A percentile compares a stretch with the other conserved stretches of the same genome.
phyloP scores from a whole-genome alignment of 495 filamentous ascomycete genomes.

The Penicillium longicatenatum region DNA sequence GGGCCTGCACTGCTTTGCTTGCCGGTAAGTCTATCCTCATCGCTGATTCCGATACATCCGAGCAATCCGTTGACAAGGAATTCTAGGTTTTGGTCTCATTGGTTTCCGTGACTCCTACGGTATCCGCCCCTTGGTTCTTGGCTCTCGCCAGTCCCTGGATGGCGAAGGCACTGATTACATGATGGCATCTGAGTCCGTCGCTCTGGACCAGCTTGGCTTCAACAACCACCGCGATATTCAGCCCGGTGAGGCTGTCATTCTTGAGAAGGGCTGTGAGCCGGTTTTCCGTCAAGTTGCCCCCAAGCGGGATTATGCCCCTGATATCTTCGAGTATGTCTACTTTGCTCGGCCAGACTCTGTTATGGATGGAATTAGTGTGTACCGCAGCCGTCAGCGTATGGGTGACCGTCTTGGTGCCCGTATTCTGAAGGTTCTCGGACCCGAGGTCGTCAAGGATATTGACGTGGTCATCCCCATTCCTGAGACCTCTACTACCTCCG shows the following conservation, averaged over 20 bases:
- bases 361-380: conserved; percentile 92
- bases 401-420: conserved; percentile 82
- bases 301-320: conserved; percentile 76
- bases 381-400: conserved; percentile 89
- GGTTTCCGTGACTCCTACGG: conserved; percentile 89
- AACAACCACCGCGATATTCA: conserved; percentile 77
- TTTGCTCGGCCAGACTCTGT: conserved; percentile 82
- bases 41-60: background rate
- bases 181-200: conserved; percentile 96
- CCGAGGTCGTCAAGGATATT: conserved; percentile 77
- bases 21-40: conserved; percentile 57
- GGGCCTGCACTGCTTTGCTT: conserved; percentile 88
- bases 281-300: conserved; percentile 73
- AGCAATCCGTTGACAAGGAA: conserved; percentile 15
- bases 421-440: conserved; percentile 70
- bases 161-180: conserved; percentile 84
- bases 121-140: conserved; percentile 86
- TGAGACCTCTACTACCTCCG: conserved; percentile 84
- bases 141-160: conserved; percentile 67
- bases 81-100: conserved; percentile 75
- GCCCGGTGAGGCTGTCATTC: conserved; percentile 92
- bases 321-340: conserved; percentile 88
- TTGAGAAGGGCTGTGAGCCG: conserved; percentile 79
- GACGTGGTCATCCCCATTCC: conserved; percentile 91
- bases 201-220: conserved; percentile 86